Evolutionary conservation across 768 basidiomycete genomes (phyloP).

Genomic region (Mycena capillaripes): DNA sequence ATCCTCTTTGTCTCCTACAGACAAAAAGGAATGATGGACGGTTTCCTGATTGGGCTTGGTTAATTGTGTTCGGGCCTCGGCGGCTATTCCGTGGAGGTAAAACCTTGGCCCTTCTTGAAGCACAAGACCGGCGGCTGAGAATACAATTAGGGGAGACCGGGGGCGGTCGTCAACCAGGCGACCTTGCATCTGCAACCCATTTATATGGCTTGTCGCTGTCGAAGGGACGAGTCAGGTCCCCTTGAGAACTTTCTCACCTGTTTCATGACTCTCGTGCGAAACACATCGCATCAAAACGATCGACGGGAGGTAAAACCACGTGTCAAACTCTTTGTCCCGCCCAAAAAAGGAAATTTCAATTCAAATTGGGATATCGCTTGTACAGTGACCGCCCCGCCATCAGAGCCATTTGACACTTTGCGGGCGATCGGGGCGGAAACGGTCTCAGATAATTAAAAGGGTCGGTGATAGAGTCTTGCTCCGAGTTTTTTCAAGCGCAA

Average conservation of each 20-base stretch:
- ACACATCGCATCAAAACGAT: slow-evolving; percentile 9
- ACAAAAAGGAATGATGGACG: slow-evolving; percentile 40
- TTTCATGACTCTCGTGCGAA: slow-evolving; percentile 6
- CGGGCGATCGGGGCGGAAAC: neutral
- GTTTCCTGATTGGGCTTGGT: slow-evolving; percentile 19
- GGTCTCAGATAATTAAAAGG: no score
- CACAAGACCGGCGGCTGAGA: neutral
- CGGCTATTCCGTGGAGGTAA: neutral
- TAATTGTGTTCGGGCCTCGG: slow-evolving; percentile 25
- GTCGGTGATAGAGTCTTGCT: no score
- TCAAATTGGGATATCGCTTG: neutral
- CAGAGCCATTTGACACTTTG: neutral
- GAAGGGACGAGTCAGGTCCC: slow-evolving; percentile 16
- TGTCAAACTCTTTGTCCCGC: neutral
- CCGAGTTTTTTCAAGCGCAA: no score
- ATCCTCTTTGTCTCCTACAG: slow-evolving; percentile 50
- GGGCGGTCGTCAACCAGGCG: slow-evolving; percentile 11
- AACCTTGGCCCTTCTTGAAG: neutral
- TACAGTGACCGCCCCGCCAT: neutral
- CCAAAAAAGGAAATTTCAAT: neutral
- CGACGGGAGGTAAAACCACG: slow-evolving; percentile 16
- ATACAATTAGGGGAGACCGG: slow-evolving; percentile 27
- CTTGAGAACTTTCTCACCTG: slow-evolving; percentile 30
- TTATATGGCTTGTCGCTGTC: neutral
- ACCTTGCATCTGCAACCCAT: neutral